phyloP scores from a whole-genome alignment of 495 filamentous ascomycete species.

The Penicillium samsonianum region DNA sequence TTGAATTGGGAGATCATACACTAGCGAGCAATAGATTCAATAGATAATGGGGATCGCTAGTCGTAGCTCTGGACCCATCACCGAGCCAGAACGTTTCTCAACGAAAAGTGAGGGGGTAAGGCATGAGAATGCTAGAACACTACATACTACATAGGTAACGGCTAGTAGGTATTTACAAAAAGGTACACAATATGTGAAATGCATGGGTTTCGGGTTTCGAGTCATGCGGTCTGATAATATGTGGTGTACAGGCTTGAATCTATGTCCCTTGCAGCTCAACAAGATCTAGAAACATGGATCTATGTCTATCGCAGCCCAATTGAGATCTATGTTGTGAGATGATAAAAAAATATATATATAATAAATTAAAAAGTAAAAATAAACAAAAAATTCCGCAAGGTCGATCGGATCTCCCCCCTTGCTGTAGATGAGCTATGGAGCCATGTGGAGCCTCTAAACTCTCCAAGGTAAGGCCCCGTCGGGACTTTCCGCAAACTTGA shows the following conservation, averaged over 20 bases:
- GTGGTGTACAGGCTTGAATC: neutral
- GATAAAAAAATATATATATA: too few relatives aligned
- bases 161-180: too few relatives aligned
- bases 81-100: neutral
- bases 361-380: neutral
- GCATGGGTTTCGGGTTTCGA: too few relatives aligned
- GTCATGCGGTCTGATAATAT: neutral
- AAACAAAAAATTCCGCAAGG: neutral
- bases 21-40: neutral
- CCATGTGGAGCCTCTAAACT: neutral
- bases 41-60: neutral
- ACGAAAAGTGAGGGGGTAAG: neutral
- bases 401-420: neutral
- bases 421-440: too few relatives aligned
- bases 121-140: neutral
- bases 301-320: too few relatives aligned
- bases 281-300: neutral
- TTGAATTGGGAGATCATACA: neutral
- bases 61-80: neutral
- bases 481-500: neutral
- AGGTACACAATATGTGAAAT: too few relatives aligned
- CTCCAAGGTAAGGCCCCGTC: neutral
- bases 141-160: too few relatives aligned
- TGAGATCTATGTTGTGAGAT: too few relatives aligned
- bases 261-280: neutral